These are phyloP conservation scores for Eragrostis nindensis DNA, from an alignment of 176 grass and related monocot genomes.

Conservation along the genomic window DNA sequence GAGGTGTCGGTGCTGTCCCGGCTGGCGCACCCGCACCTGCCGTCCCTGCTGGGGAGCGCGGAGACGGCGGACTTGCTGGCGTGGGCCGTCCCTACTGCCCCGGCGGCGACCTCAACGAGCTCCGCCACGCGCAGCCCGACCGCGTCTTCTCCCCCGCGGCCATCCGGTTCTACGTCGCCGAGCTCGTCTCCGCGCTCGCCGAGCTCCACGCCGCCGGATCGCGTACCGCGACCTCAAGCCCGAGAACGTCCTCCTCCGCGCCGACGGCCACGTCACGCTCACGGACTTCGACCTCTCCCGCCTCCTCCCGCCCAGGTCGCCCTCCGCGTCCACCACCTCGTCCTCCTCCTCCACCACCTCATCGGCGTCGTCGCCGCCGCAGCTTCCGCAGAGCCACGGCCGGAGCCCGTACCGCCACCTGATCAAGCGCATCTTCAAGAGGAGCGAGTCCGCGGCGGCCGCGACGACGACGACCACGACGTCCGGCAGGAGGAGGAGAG, in stretches of 20 bases:
- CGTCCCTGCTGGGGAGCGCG: slow-evolving; percentile 58
- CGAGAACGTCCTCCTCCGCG: slow-evolving; percentile 82
- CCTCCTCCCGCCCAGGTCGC: slow-evolving; percentile 50
- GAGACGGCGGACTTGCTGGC: slow-evolving; percentile 83
- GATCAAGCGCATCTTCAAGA: slow-evolving; percentile 51
- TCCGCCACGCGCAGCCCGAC: slow-evolving; percentile 73
- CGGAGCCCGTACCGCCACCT: slow-evolving; percentile 25
- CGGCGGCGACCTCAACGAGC: slow-evolving; percentile 89
- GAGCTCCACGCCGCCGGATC: slow-evolving; percentile 76
- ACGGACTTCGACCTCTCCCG: slow-evolving; percentile 92
- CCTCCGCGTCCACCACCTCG: slow-evolving; percentile 21
- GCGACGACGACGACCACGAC: slow-evolving; percentile 32
- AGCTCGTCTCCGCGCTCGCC: slow-evolving; percentile 73
- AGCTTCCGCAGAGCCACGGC: background rate
- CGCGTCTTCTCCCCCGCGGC: slow-evolving; percentile 77
- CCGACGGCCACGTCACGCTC: slow-evolving; percentile 83
- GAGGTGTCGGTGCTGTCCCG: slow-evolving; percentile 77
- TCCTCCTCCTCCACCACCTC: slow-evolving; percentile 44
- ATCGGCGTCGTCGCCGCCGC: slow-evolving; percentile 41
- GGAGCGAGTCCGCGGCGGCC: slow-evolving; percentile 27
- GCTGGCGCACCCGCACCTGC: slow-evolving; percentile 79
- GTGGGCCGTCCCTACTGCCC: slow-evolving; percentile 92
- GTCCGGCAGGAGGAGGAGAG: background rate
- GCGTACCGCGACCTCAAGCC: slow-evolving; percentile 98
- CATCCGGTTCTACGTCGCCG: slow-evolving; percentile 86